Evolutionary conservation across 106 monocot species (phyloP), one percentile per base, ranked within the genome.

Genomic region (Platanthera zijinensis): DNA sequence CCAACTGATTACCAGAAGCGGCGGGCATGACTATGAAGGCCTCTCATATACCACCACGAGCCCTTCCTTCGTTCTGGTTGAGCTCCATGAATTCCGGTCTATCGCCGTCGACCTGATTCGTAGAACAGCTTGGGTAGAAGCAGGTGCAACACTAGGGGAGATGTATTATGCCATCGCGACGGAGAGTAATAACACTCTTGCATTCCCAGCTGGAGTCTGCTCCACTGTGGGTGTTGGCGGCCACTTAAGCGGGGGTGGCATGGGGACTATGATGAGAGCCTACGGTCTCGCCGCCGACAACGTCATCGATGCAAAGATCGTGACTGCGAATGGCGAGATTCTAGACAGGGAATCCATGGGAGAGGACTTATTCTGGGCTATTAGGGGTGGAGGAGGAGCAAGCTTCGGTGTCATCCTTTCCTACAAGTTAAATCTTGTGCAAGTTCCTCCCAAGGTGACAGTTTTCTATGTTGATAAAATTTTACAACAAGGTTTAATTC

Each of bases 1-100:
- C 1, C 64, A 15, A 3, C 4, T 85, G 10, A 70, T 87, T 5
- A 79, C 79, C 28, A 87, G 84, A 10, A 87, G 90, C 76, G 87
- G 90, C 47, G 87, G 87, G 5, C 90, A 90, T 49, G 90, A 90
- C 78, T 87, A 83, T 52, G 90, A 87, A 69, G 90, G 84, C 51
- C 73, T 90, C 67, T 85, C 87, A 6, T 90, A 85, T 74, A 71
- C 52, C 18, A 80, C 89, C 69, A 22, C 47, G 5, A 30, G 66
- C 21, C 19, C 25, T 0, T 6, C 57, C 1, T 81, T 81, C 46
- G 19, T 79, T 25, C 4, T 77, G 22, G 2, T 90, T 39, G 88
- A 90, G 48, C 85, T 91, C 51, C 71, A 51, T 5, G 80, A 77
- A 51, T 71, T 88, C 13, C 71, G 81, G 6, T 67, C 54, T 6